Conservation (phyloP, 2,329 filamentous ascomycete genomes). For the Aspergillus ochraceus region DNA sequence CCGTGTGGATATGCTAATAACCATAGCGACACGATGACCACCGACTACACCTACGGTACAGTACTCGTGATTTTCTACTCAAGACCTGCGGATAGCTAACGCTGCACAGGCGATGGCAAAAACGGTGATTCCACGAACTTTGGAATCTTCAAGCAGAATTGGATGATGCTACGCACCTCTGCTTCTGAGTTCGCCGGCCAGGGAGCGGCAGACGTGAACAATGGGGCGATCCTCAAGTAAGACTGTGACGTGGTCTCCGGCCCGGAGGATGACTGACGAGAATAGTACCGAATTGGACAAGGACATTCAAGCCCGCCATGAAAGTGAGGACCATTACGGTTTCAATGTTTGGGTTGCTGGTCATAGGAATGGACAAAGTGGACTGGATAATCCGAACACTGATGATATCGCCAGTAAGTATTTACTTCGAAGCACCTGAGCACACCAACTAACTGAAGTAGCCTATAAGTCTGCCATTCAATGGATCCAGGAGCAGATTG, state of each 20-base stretch:
- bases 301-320: constrained; percentile 24
- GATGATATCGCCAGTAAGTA: constrained; percentile 21
- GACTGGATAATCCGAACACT: constrained; percentile 20
- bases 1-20: neutral
- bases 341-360: constrained; percentile 25
- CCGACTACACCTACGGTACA: constrained; percentile 24
- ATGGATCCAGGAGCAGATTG: constrained; percentile 32
- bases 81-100: neutral
- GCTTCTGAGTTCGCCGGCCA: constrained; percentile 25
- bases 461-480: constrained; percentile 27
- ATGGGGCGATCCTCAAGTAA: constrained; percentile 31
- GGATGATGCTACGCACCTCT: constrained; percentile 29
- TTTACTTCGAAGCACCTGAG: neutral
- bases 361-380: constrained; percentile 24
- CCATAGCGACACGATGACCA: constrained; percentile 20
- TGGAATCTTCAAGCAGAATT: constrained; percentile 29
- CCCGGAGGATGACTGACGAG: neutral
- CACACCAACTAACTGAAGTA: neutral
- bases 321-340: constrained; percentile 20
- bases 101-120: constrained; percentile 24
- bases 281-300: constrained; percentile 16
- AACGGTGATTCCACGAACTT: constrained; percentile 17
- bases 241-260: neutral
- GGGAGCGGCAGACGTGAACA: constrained; percentile 19
- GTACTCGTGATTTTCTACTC: neutral